These are phyloP conservation scores for Cytospora mali DNA, from an alignment of 2,329 filamentous ascomycete species.

Conservation along the genomic window DNA sequence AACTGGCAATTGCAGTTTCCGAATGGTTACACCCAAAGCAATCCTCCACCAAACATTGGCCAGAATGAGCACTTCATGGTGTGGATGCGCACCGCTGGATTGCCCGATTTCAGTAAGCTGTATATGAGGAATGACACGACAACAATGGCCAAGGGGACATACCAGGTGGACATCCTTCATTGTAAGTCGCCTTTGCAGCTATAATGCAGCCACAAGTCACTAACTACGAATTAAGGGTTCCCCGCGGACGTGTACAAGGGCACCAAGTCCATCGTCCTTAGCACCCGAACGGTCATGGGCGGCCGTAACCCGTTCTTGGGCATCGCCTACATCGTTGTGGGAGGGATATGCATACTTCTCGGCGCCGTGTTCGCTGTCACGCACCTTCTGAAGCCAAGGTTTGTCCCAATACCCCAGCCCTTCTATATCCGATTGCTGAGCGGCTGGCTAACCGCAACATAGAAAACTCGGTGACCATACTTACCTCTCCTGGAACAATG, in stretches of 20 bases:
- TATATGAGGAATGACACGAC: constrained; percentile 77
- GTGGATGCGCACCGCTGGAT: constrained; percentile 96
- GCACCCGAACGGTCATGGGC: constrained; percentile 88
- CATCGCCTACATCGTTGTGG: constrained; percentile 93
- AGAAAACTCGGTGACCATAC: constrained; percentile 98
- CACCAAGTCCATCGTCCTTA: constrained; percentile 87
- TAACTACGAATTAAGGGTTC: constrained; percentile 64
- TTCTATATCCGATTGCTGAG: background rate
- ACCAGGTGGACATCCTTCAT: constrained; percentile 75
- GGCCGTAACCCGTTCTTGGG: constrained; percentile 95
- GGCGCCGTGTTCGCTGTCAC: constrained; percentile 87
- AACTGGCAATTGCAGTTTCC: constrained; percentile 80
- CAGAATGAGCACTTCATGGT: constrained; percentile 88
- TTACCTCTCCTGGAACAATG: constrained; percentile 91
- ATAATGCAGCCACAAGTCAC: constrained; percentile 23
- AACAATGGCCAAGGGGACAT: constrained; percentile 69
- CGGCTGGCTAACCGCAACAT: constrained; percentile 26
- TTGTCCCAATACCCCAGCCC: constrained; percentile 40
- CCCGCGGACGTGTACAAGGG: constrained; percentile 77
- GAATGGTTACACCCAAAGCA: constrained; percentile 65
- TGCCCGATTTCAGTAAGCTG: constrained; percentile 94
- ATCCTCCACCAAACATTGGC: constrained; percentile 71
- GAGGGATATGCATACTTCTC: constrained; percentile 87
- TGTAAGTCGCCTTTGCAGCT: constrained; percentile 58
- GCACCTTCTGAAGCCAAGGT: constrained; percentile 90